Percentiles rank a stretch among this genome's conserved stretches.
Evolutionary conservation across 2,329 filamentous ascomycete genomes (phyloP).

Genomic region (Aphanocladium album): DNA sequence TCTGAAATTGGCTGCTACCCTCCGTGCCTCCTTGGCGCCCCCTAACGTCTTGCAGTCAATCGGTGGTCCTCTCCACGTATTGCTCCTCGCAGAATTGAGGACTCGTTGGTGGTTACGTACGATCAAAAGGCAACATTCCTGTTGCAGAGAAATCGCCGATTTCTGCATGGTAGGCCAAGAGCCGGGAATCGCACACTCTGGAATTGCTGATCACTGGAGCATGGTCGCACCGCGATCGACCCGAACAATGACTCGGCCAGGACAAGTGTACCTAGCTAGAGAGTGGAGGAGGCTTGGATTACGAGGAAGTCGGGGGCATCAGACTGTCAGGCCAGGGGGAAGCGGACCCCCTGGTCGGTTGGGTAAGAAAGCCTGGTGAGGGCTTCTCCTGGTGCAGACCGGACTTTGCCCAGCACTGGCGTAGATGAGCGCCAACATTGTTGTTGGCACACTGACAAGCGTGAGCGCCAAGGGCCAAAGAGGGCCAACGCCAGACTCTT

Average conservation of each 20-base stretch:
- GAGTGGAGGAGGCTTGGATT: neutral
- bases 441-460: neutral
- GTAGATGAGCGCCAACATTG: neutral
- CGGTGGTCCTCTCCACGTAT: no score
- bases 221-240: neutral
- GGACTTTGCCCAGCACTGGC: neutral
- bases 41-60: no score
- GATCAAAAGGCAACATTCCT: neutral
- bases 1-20: neutral
- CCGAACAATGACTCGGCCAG: neutral
- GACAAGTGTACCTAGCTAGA: no score
- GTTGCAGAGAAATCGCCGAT: neutral
- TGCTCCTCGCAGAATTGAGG: no score
- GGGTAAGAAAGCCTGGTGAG: neutral
- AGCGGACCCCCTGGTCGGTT: neutral
- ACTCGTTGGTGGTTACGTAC: neutral
- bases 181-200: neutral
- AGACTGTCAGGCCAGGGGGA: neutral
- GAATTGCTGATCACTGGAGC: neutral
- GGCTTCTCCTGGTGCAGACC: neutral
- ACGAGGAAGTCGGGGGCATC: neutral
- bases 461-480: neutral
- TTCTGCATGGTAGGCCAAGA: neutral
- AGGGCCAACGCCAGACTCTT: neutral
- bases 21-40: neutral